Percentiles rank a stretch among this genome's conserved stretches.
Evolutionary conservation across 1,284 basidiomycete genomes (phyloP).

Genomic region (Rhodofomes roseus): DNA sequence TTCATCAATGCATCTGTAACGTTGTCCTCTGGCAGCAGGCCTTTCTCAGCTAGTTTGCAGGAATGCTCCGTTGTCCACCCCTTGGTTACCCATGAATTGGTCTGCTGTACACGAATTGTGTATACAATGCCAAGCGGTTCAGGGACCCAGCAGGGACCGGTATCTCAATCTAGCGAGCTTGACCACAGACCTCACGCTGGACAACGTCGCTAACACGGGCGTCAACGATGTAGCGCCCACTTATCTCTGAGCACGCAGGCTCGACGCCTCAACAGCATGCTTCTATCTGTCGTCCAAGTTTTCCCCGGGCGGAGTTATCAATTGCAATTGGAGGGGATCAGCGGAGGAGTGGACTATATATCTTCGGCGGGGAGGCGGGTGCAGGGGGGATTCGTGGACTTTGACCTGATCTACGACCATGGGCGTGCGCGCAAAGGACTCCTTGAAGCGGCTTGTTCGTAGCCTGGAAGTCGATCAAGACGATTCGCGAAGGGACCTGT

Average conservation of each 20-base stretch:
- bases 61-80: no score
- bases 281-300: background rate
- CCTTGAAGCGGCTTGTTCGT: background rate
- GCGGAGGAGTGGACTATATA: background rate
- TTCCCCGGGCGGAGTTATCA: background rate
- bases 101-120: no score
- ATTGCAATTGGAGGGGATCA: background rate
- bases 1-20: no score
- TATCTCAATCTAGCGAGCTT: background rate
- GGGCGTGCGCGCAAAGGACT: background rate
- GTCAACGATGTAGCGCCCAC: background rate
- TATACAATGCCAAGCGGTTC: background rate
- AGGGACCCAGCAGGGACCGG: background rate
- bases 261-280: background rate
- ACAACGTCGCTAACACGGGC: background rate
- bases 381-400: background rate
- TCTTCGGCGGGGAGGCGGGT: background rate
- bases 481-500: constrained; percentile 7
- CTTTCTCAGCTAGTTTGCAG: no score
- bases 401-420: background rate
- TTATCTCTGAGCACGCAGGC: background rate
- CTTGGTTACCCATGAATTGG: no score
- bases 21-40: no score
- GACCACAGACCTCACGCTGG: background rate
- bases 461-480: constrained; percentile 1